Evolutionary conservation across 1,284 basidiomycete species (phyloP).

Genomic region (Cutaneotrichosporon curvatum): DNA sequence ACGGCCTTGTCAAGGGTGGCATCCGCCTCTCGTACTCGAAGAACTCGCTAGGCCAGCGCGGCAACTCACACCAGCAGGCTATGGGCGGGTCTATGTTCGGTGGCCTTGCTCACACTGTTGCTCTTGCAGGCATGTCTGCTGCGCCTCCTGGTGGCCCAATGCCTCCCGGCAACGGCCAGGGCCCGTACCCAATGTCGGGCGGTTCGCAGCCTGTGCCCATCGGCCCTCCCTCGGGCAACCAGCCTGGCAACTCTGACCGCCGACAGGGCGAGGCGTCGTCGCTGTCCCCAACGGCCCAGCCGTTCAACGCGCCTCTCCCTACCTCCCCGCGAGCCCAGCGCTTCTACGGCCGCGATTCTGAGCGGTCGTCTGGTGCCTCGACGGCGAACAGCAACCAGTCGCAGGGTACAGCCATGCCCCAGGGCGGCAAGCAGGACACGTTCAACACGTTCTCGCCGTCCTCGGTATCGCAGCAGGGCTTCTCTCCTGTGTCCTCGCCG

Average conservation of each 20-base stretch:
- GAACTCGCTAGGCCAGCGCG: constrained; percentile 68
- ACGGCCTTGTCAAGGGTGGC: constrained; percentile 85
- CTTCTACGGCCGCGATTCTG: constrained; percentile 18
- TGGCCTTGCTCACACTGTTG: constrained; percentile 42
- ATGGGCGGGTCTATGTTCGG: constrained; percentile 31
- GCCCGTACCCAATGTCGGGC: constrained; percentile 5
- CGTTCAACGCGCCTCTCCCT: constrained; percentile 33
- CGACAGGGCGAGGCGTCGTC: constrained; percentile 20
- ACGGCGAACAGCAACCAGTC: not conserved
- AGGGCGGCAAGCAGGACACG: constrained; percentile 6
- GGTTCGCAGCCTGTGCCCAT: constrained; percentile 13
- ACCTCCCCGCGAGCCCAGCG: constrained; percentile 33
- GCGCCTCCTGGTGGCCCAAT: constrained; percentile 5
- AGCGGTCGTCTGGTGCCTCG: not conserved
- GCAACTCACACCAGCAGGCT: constrained; percentile 32
- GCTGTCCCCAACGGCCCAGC: constrained; percentile 40
- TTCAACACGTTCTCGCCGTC: constrained; percentile 15
- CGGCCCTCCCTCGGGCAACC: constrained; percentile 8
- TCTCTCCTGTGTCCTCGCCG: constrained; percentile 36
- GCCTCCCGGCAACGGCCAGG: not conserved
- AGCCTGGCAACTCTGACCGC: constrained; percentile 5
- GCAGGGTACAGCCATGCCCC: not conserved
- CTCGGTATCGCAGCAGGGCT: constrained; percentile 13
- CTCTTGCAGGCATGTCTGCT: constrained; percentile 35
- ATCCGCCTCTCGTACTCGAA: constrained; percentile 95